phyloP scores from a whole-genome alignment of 257 asterid genomes.

The Thymus mandschuricus region DNA sequence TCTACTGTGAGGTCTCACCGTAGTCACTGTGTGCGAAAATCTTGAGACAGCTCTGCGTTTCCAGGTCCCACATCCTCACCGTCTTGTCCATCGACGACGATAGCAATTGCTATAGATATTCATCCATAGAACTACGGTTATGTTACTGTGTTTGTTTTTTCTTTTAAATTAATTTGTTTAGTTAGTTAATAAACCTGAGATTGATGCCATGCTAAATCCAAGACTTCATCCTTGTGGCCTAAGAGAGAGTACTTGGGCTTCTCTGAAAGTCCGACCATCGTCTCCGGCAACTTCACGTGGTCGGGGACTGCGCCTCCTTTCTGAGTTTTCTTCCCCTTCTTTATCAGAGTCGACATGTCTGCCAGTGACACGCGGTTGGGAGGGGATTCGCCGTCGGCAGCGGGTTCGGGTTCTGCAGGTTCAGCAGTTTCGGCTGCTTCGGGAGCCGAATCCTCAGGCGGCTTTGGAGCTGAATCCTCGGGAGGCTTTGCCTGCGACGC shows the following conservation, averaged over 20 bases:
- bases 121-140: not conserved
- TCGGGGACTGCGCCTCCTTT: constrained; percentile 21
- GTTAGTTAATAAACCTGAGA: constrained; percentile 62
- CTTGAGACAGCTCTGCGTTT: constrained; percentile 77
- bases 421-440: not conserved
- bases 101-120: constrained; percentile 53
- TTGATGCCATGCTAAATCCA: constrained; percentile 95
- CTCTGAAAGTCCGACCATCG: constrained; percentile 67
- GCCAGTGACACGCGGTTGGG: not conserved
- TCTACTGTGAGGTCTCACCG: constrained; percentile 46
- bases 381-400: not conserved
- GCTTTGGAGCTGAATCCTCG: too few species aligned
- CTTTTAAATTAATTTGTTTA: not conserved
- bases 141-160: too few species aligned
- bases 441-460: not conserved
- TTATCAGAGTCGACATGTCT: constrained; percentile 6
- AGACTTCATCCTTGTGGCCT: constrained; percentile 85
- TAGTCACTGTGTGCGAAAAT: constrained; percentile 90
- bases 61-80: constrained; percentile 90
- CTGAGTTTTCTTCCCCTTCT: constrained; percentile 24
- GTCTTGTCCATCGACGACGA: constrained; percentile 98
- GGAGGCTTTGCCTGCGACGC: not conserved
- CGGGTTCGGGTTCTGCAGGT: not conserved
- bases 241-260: constrained; percentile 71
- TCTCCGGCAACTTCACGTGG: constrained; percentile 61